phyloP scores from a whole-genome alignment of 106 monocot species.

The Gastrodia elata region DNA sequence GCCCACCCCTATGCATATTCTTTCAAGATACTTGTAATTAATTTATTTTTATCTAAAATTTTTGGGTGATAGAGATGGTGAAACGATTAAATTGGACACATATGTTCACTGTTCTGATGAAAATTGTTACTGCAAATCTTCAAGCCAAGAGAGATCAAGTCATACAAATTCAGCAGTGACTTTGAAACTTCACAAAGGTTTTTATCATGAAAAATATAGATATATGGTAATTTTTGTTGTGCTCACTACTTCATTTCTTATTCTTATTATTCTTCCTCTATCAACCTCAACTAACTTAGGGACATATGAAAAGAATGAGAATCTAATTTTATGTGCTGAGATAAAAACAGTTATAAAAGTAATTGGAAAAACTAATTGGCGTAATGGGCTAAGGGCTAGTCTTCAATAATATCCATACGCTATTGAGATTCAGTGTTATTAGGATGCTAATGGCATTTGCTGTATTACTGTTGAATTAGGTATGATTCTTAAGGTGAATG shows the following conservation, averaged over 20 bases:
- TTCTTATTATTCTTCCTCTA: not conserved
- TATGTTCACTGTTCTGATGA: slow-evolving; percentile 42
- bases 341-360: not conserved
- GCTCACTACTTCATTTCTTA: not conserved
- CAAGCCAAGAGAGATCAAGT: slow-evolving; percentile 8
- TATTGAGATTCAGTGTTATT: too few species aligned
- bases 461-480: too few species aligned
- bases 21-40: not conserved
- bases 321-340: not conserved
- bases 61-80: slow-evolving; percentile 41
- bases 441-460: too few species aligned
- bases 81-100: slow-evolving; percentile 21
- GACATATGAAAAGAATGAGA: too few species aligned
- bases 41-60: not conserved
- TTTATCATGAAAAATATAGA: slow-evolving; percentile 59
- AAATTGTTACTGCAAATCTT: slow-evolving; percentile 39
- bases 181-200: slow-evolving; percentile 59
- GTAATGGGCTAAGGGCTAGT: too few species aligned
- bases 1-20: not conserved
- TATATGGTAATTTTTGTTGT: slow-evolving; percentile 6
- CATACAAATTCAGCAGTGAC: slow-evolving; percentile 14
- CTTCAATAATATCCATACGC: too few species aligned
- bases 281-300: not conserved
- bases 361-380: too few species aligned
- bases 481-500: too few species aligned